Base-by-base conservation (phyloP, 352 stramenopile genomes). In the Phytophthora citricola region DNA sequence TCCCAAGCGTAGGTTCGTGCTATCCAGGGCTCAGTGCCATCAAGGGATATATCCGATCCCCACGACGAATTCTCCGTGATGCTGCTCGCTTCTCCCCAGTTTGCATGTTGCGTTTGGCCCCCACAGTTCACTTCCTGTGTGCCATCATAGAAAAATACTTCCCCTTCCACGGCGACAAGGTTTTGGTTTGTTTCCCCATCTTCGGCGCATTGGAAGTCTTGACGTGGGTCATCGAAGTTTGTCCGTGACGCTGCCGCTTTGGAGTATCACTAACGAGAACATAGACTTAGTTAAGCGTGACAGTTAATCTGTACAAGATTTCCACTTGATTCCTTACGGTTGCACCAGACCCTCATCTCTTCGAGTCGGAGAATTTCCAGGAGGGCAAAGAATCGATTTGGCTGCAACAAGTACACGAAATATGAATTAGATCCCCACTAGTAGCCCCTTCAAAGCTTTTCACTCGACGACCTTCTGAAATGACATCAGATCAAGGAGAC, bases 1-100 rank as follows among this genome's bases (percentile, higher is more conserved):
- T 87, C 76, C 79, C 79, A 87, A 9, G 76, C 68, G 32, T 68
- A 77, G 14, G 73, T 63, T 36, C 29, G 59, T 22, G 63, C 63
- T 55, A 61, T 51, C 74, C 74, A 82, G 24, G 66, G 39, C 26
- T 78, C 67, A 45, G 52, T 59, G 17, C 24, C 48, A 65, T 78
- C 68, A 36, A 63, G 22, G 3, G 56, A 76, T 12, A 63, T 58
- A 46, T 71, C 67, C 6, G 63, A 79, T 40, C 58, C 57, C 46
- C 39, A 72, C 7, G 71, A 82, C 2, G 71, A 82, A 49, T 66
- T 76, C 54, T 82, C 74, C 26, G 71, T 82, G 14, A 73, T 58
- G 32, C 62, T 72, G 34, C 66, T 67, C 9, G 49, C 57, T 29
- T 71, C 59, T 54, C 44, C 67, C 67, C 63, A 73, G 10, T 71